Evolutionary conservation across 441 rosid species (phyloP), one percentile per base, ranked within the genome.

Genomic region (Erodium texanum): DNA sequence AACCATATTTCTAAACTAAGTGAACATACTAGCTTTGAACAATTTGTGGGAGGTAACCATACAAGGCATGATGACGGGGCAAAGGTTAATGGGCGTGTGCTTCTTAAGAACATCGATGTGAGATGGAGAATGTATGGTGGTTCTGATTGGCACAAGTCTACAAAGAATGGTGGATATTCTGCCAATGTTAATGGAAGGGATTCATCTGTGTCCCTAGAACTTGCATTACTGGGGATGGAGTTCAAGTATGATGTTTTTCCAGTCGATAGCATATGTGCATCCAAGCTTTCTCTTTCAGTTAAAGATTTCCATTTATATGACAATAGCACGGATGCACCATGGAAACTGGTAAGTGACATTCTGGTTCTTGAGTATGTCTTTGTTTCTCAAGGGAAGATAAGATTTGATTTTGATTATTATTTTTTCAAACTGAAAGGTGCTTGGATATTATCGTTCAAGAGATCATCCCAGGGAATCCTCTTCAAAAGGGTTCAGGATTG

Each of bases 61-160:
- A 68, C 61, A 66, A 73, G 74, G 48, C 67, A 82, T 71, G 78
- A 79, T 79, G 82, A 84, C 65, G 70, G 65, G 66, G 79, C 70
- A 75, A 78, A 75, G 73, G 83, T 85, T 68, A 75, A 68, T 34
- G 98, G 97, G 52, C 78, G 86, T 76, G 76, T 93, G 68, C 75
- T 82, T 74, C 74, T 93, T 62, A 82, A 77, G 72, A 87, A 90
- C 73, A 74, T 88, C 38, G 77, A 84, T 75, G 76, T 93, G 75
- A 83, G 76, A 75, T 96, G 99, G 98, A 88, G 84, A 81, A 85
- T 96, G 84, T 84, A 78, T 77, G 84, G 83, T 71, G 99, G 99
- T 79, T 81, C 84, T 71, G 97, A 93, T 76, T 96, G 99, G 98
- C 76, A 24, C 71, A 71, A 76, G 64, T 72, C 76, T 73, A 66